Conservation (phyloP, 2,329 filamentous ascomycete genomes). For the Phialophora chinensis region DNA sequence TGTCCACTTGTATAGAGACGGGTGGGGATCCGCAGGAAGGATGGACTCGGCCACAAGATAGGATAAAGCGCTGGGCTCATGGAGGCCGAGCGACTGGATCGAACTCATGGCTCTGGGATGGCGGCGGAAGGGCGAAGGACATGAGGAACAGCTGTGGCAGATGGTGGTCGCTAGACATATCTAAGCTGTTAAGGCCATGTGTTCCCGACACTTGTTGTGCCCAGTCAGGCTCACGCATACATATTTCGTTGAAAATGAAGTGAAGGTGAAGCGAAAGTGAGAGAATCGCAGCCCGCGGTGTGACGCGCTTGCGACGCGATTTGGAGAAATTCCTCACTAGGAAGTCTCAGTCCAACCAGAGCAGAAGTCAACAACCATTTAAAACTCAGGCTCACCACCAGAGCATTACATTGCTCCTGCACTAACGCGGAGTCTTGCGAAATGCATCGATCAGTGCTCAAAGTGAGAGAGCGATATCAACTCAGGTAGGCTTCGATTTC, state of each 20-base stretch:
- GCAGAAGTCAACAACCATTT: not conserved
- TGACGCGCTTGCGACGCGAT: slow-evolving; percentile 32
- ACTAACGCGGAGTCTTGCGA: slow-evolving; percentile 12
- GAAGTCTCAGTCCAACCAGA: not conserved
- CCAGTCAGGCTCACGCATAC: not conserved
- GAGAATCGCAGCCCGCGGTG: not conserved
- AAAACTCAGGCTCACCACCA: not conserved
- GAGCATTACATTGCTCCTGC: not conserved
- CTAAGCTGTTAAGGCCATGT: slow-evolving; percentile 18
- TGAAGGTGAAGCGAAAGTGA: slow-evolving; percentile 9
- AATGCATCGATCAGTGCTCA: slow-evolving; percentile 47
- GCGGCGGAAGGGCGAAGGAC: slow-evolving; percentile 23
- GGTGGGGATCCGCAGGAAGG: slow-evolving; percentile 69
- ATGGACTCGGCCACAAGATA: slow-evolving; percentile 83
- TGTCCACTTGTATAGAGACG: slow-evolving; percentile 74
- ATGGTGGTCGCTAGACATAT: slow-evolving; percentile 18
- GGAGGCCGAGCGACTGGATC: slow-evolving; percentile 87
- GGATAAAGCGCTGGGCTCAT: slow-evolving; percentile 81
- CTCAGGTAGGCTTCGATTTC: slow-evolving; percentile 45
- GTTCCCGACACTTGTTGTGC: not conserved
- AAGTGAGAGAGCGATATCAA: slow-evolving; percentile 50
- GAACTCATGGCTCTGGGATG: slow-evolving; percentile 71
- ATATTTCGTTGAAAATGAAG: not conserved
- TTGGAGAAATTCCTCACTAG: slow-evolving; percentile 23
- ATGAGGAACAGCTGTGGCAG: slow-evolving; percentile 19